Percentiles rank a stretch among this genome's conserved stretches.
These are phyloP conservation scores for Trichoderma sp. DNA, from an alignment of 2,329 filamentous ascomycete species.

Conservation along the genomic window DNA sequence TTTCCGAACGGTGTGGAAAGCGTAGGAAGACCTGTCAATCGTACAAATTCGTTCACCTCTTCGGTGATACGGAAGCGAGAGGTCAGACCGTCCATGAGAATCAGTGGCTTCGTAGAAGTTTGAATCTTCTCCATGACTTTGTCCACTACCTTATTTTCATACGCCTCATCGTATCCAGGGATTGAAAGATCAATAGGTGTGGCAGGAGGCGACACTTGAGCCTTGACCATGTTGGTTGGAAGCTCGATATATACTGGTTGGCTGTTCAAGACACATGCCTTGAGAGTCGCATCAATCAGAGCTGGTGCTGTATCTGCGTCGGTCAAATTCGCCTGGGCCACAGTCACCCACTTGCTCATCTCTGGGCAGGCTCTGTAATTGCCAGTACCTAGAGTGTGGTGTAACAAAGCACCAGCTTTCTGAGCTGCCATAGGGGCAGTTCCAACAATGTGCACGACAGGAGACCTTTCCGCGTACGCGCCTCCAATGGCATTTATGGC, in stretches of 20 bases:
- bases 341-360: conserved; percentile 50
- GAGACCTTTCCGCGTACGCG: conserved; percentile 54
- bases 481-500: conserved; percentile 60
- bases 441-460: conserved; percentile 59
- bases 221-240: conserved; percentile 51
- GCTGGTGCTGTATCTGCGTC: conserved; percentile 45
- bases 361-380: conserved; percentile 51
- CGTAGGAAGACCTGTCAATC: conserved; percentile 45
- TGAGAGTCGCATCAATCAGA: conserved; percentile 51
- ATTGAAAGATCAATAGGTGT: conserved; percentile 18
- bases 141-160: conserved; percentile 32
- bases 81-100: conserved; percentile 53
- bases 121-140: conserved; percentile 43
- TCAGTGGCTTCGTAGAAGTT: conserved; percentile 45
- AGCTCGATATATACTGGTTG: conserved; percentile 57
- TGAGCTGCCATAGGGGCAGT: conserved; percentile 47
- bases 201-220: conserved; percentile 30
- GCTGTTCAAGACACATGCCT: conserved; percentile 50
- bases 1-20: conserved; percentile 49
- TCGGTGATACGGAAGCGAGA: conserved; percentile 41
- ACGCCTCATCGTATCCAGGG: conserved; percentile 5
- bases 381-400: conserved; percentile 57
- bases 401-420: conserved; percentile 43
- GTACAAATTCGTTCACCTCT: conserved; percentile 43
- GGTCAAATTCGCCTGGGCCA: conserved; percentile 44